phyloP scores from a whole-genome alignment of 78 protist genomes.

The slime mould (Dictyostelium discoideum) region DNA sequence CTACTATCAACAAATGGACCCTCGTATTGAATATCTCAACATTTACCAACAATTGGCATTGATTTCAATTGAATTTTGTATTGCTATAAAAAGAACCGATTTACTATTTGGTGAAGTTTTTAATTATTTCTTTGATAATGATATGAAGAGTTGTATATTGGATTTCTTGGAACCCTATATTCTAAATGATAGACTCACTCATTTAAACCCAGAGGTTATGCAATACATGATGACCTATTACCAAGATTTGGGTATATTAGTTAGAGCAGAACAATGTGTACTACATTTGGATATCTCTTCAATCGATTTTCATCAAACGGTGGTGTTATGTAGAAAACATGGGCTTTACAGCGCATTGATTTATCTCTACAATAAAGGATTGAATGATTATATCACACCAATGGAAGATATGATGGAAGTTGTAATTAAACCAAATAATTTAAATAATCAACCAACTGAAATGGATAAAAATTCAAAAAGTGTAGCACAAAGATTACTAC shows the following conservation, averaged over 20 bases:
- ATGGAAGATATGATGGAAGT: slow-evolving; percentile 67
- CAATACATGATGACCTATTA: slow-evolving; percentile 61
- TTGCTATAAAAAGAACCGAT: slow-evolving; percentile 40
- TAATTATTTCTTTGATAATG: slow-evolving; percentile 52
- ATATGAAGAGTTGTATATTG: slow-evolving; percentile 27
- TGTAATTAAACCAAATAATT: slow-evolving; percentile 27
- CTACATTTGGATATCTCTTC: slow-evolving; percentile 67
- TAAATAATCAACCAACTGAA: background rate
- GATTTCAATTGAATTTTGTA: slow-evolving; percentile 63
- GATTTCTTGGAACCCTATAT: slow-evolving; percentile 77
- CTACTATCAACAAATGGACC: slow-evolving; percentile 1
- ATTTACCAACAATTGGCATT: slow-evolving; percentile 66
- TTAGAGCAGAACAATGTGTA: slow-evolving; percentile 78
- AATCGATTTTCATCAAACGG: slow-evolving; percentile 80
- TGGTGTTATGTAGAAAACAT: slow-evolving; percentile 53
- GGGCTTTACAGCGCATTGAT: slow-evolving; percentile 75
- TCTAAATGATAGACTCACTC: slow-evolving; percentile 33
- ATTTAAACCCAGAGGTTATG: slow-evolving; percentile 78
- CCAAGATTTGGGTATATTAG: slow-evolving; percentile 3
- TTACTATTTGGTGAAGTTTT: slow-evolving; percentile 68
- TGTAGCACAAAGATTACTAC: slow-evolving; percentile 72
- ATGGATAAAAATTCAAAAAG: background rate
- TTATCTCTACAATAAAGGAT: slow-evolving; percentile 77
- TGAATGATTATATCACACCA: slow-evolving; percentile 84
- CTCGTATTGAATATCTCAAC: background rate